Evolutionary conservation across 2,329 filamentous ascomycete genomes (phyloP), one percentile per base, ranked within the genome.

Genomic region (Sclerotinia subarctica): DNA sequence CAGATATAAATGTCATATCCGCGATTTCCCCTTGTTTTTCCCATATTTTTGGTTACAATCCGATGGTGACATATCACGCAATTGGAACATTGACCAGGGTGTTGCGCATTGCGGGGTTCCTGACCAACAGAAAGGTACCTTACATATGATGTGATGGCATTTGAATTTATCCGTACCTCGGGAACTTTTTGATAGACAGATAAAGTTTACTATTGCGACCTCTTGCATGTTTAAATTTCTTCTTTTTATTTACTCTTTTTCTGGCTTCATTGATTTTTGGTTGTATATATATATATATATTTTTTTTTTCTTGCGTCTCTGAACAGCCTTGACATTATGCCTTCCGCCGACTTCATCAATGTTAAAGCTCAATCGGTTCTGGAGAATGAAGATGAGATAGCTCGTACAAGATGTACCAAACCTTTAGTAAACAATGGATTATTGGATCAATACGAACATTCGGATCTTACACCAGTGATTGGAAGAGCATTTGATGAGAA

Each of bases 401-500:
- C 68, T 49, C 65, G 56, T 26, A 68, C 68, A 21, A 52, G 58
- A 58, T 68, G 65, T 49, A 67, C 51, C 2, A 49, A 66, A 21
- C 69, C 69, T 15, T 44, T 70, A 21, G 35, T 63, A 2, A 60
- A 58, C 21, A 63, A 4, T 47, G 73, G 73, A 21, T 69, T 71
- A 11, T 63, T 74, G 4, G 72, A 74, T 44, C 69, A 66, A 15
- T 73, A 69, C 59, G 38, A 66, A 51, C 64, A 74, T 15, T 53
- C 57, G 2, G 73, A 74, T 58, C 64, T 70, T 3, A 75, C 73
- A 21, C 72, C 73, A 3, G 64, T 70, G 15, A 72, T 74, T 69
- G 88, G 88, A 3, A 81, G 82, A 10, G 88, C 90, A 72, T 90
- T 83, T 70, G 79, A 82, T 17, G 81, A 62, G 38, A 62, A 81